These are phyloP conservation scores for Phanerochaete sordida DNA, from an alignment of 768 basidiomycete genomes.

Conservation along the genomic window DNA sequence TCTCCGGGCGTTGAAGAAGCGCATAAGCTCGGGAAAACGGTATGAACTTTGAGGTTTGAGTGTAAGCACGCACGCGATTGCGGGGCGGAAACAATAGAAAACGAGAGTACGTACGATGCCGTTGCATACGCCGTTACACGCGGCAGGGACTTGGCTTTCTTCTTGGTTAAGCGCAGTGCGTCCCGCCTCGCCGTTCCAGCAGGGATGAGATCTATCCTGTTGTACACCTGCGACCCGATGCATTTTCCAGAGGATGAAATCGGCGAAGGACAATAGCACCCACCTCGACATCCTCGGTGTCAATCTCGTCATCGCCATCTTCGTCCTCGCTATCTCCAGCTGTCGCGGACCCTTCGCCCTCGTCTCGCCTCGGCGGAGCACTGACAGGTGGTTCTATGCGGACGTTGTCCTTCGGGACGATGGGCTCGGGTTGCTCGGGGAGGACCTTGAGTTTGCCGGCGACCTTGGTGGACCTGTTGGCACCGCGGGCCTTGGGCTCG, in stretches of 20 bases:
- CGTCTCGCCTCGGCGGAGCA: slow-evolving; percentile 18
- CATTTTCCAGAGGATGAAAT: not conserved
- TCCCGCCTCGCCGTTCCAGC: slow-evolving; percentile 92
- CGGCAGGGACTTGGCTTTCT: slow-evolving; percentile 88
- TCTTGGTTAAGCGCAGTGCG: slow-evolving; percentile 87
- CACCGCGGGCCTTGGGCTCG: slow-evolving; percentile 62
- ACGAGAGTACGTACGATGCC: slow-evolving; percentile 56
- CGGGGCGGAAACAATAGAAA: not conserved
- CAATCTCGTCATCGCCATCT: slow-evolving; percentile 61
- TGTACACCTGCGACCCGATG: slow-evolving; percentile 63
- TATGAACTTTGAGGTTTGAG: slow-evolving; percentile 60
- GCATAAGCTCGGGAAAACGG: slow-evolving; percentile 81
- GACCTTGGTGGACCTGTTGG: slow-evolving; percentile 76
- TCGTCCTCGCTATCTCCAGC: slow-evolving; percentile 70
- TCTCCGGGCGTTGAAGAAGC: slow-evolving; percentile 84
- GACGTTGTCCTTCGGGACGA: slow-evolving; percentile 18
- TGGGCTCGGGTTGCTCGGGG: slow-evolving; percentile 74
- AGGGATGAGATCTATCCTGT: slow-evolving; percentile 90
- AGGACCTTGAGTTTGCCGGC: slow-evolving; percentile 86
- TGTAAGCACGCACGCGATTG: not conserved
- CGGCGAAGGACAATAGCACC: slow-evolving; percentile 14
- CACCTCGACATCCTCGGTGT: slow-evolving; percentile 61
- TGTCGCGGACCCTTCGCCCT: slow-evolving; percentile 26
- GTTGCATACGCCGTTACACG: slow-evolving; percentile 97
- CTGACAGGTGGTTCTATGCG: slow-evolving; percentile 10